These are phyloP conservation scores for Mesembryanthemum crystallinum DNA, from an alignment of 148 eudicot genomes.

Conservation along the genomic window DNA sequence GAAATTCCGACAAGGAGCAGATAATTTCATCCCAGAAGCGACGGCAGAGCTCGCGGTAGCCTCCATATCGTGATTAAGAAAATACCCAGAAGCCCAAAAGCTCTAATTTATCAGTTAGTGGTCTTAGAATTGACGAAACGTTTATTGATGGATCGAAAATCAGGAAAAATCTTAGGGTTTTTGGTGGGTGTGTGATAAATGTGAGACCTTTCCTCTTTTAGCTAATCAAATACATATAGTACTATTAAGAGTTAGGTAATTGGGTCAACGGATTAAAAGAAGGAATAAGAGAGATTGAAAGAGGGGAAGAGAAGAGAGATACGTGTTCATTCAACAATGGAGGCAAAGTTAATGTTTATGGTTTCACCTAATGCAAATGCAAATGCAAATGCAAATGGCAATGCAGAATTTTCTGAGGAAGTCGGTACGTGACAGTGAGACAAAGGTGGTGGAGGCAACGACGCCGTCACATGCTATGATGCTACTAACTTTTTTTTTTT, in stretches of 20 bases:
- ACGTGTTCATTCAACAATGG: constrained; percentile 20
- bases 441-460: not conserved
- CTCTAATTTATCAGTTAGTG: not conserved
- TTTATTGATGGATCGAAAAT: not conserved
- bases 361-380: not conserved
- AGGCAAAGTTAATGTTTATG: not conserved
- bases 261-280: not conserved
- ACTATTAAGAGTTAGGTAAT: not conserved
- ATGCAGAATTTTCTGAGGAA: not conserved
- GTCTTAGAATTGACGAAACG: not conserved
- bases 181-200: not conserved
- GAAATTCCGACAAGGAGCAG: not conserved
- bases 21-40: constrained; percentile 24
- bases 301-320: constrained; percentile 1
- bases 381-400: too few species aligned
- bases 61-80: constrained; percentile 30
- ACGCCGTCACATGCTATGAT: not conserved
- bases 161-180: not conserved
- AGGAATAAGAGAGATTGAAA: not conserved
- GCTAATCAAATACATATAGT: not conserved
- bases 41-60: constrained; percentile 28
- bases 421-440: not conserved
- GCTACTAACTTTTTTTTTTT: too few species aligned
- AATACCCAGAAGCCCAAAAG: constrained; percentile 1
- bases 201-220: not conserved